Conservation (phyloP, 2,329 filamentous ascomycete genomes). For the Colletotrichum australisinense region DNA sequence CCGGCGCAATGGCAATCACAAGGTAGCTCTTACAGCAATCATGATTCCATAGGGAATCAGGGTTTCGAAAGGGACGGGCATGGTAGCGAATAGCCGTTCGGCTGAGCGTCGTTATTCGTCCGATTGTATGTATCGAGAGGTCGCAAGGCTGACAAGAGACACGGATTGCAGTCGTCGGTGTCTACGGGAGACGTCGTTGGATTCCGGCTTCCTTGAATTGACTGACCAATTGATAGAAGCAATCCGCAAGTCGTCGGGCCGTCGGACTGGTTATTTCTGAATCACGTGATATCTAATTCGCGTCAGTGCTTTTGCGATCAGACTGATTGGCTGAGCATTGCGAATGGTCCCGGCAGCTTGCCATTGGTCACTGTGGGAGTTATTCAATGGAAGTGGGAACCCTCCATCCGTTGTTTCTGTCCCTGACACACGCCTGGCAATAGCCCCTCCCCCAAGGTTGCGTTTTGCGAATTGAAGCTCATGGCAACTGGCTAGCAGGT, state of each 20-base stretch:
- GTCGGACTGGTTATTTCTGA: neutral
- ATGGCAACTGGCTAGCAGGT: no score
- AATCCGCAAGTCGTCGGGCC: neutral
- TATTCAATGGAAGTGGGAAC: neutral
- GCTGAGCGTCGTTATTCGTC: conserved; percentile 32
- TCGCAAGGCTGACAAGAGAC: neutral
- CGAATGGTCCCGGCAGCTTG: neutral
- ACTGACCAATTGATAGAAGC: neutral
- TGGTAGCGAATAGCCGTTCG: conserved; percentile 47
- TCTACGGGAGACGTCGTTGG: neutral
- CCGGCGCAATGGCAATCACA: conserved; percentile 40
- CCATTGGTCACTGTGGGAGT: neutral
- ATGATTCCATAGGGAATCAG: conserved; percentile 75
- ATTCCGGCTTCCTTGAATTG: neutral
- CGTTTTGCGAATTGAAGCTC: no score
- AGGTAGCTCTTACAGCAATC: conserved; percentile 57
- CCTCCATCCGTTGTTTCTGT: neutral
- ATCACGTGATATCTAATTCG: neutral
- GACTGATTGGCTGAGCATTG: neutral
- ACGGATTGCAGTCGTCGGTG: neutral
- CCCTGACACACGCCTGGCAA: neutral
- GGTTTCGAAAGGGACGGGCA: conserved; percentile 74
- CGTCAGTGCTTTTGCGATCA: neutral
- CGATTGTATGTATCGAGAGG: neutral
- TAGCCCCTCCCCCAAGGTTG: no score